Evolutionary conservation across 1,284 basidiomycete species (phyloP).

Genomic region (Sporisorium exsertum): DNA sequence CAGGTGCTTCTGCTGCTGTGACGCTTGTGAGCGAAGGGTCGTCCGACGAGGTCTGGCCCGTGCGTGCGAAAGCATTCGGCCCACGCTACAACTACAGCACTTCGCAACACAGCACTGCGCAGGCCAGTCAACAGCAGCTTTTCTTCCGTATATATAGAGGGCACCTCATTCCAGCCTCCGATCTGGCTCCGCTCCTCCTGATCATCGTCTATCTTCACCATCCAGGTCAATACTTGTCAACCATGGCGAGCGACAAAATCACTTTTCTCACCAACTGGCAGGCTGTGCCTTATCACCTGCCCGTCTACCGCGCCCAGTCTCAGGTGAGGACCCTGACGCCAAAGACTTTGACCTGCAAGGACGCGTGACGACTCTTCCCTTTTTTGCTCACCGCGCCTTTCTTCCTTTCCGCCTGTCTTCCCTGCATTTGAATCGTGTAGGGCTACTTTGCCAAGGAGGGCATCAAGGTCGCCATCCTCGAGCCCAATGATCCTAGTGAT

Average conservation of each 20-base stretch:
- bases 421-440: slow-evolving; percentile 3
- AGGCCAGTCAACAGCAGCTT: background rate
- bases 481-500: slow-evolving; percentile 67
- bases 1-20: background rate
- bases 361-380: slow-evolving; percentile 25
- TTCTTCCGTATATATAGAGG: background rate
- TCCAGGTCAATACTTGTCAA: background rate
- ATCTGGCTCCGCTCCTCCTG: background rate
- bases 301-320: slow-evolving; percentile 69
- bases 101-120: background rate
- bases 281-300: slow-evolving; percentile 70
- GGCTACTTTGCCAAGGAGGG: slow-evolving; percentile 67
- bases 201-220: background rate
- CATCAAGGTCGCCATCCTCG: slow-evolving; percentile 70
- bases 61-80: background rate
- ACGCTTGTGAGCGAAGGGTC: background rate
- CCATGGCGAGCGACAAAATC: slow-evolving; percentile 57
- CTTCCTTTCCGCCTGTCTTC: background rate
- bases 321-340: slow-evolving; percentile 45
- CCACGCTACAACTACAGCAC: background rate
- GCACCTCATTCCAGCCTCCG: background rate
- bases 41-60: background rate
- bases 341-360: background rate
- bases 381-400: slow-evolving; percentile 7
- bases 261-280: slow-evolving; percentile 64